These are phyloP conservation scores for Penicillium atrosanguineum DNA, from an alignment of 495 filamentous ascomycete species.

Conservation along the genomic window DNA sequence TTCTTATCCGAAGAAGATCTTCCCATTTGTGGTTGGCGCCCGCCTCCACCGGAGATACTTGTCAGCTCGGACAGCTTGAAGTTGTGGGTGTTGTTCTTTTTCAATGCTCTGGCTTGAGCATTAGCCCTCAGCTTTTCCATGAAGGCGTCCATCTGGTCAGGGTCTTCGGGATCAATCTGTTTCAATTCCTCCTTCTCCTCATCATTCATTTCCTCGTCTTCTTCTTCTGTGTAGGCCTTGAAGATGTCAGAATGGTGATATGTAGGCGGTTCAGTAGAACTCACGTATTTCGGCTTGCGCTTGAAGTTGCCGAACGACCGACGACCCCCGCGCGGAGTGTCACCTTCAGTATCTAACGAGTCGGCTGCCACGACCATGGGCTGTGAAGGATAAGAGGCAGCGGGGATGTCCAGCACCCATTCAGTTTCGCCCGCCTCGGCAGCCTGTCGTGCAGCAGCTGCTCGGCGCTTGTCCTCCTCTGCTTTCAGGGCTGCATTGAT, in stretches of 20 bases:
- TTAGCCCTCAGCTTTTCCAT: constrained; percentile 3
- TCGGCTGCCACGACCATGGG: constrained; percentile 35
- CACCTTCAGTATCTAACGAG: constrained; percentile 37
- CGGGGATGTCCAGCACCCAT: constrained; percentile 66
- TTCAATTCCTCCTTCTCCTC: constrained; percentile 6
- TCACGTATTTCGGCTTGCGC: constrained; percentile 29
- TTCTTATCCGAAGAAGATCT: constrained; percentile 2
- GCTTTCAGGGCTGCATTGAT: constrained; percentile 68
- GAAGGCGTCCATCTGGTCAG: constrained; percentile 10
- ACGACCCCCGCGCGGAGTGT: constrained; percentile 32
- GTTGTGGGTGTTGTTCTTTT: background rate
- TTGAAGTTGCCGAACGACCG: constrained; percentile 40
- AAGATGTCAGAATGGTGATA: constrained; percentile 1
- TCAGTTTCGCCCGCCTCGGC: constrained; percentile 77
- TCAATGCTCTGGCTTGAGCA: background rate
- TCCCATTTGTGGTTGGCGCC: background rate
- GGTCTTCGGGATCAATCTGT: constrained; percentile 3
- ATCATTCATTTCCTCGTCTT: constrained; percentile 6
- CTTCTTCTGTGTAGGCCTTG: background rate
- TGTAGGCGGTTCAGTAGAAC: constrained; percentile 5
- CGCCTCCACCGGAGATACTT: constrained; percentile 35
- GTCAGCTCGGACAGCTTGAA: constrained; percentile 27
- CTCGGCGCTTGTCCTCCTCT: constrained; percentile 71
- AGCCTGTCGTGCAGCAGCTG: constrained; percentile 67
- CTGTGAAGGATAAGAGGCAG: constrained; percentile 17